Evolutionary conservation across 768 basidiomycete genomes (phyloP).

Genomic region (Phanerochaete carnosa): DNA sequence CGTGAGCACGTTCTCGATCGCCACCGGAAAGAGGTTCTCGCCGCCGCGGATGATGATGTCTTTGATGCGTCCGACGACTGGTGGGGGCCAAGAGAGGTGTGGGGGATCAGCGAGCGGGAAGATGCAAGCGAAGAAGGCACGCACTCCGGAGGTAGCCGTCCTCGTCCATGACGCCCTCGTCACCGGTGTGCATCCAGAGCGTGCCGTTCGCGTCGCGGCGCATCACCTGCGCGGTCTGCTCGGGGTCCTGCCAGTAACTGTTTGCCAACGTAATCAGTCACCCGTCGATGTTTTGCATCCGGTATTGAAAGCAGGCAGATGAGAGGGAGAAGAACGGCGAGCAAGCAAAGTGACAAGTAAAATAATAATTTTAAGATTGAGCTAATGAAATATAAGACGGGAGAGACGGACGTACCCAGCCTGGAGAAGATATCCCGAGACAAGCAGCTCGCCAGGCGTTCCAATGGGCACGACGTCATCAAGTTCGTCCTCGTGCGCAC

Average conservation of each 20-base stretch:
- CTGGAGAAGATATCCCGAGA: conserved; percentile 76
- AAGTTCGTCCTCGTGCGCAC: background rate
- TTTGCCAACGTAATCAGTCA: too few relatives aligned
- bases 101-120: background rate
- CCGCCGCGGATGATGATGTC: conserved; percentile 87
- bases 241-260: conserved; percentile 77
- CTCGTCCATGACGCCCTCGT: conserved; percentile 77
- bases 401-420: conserved; percentile 57
- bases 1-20: conserved; percentile 76
- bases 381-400: background rate
- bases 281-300: too few relatives aligned
- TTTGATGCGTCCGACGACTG: conserved; percentile 80
- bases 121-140: conserved; percentile 19
- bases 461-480: conserved; percentile 52
- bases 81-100: background rate
- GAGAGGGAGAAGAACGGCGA: too few relatives aligned
- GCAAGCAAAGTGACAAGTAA: too few relatives aligned
- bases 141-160: conserved; percentile 75
- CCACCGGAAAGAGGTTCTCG: conserved; percentile 83
- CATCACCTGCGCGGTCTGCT: conserved; percentile 64
- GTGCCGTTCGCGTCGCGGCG: conserved; percentile 50
- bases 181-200: conserved; percentile 83
- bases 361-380: too few relatives aligned
- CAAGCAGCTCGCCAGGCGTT: conserved; percentile 70
- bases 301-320: too few relatives aligned